Conservation (phyloP, 164 flowering plant genomes). For the Tinospora cordifolia region DNA sequence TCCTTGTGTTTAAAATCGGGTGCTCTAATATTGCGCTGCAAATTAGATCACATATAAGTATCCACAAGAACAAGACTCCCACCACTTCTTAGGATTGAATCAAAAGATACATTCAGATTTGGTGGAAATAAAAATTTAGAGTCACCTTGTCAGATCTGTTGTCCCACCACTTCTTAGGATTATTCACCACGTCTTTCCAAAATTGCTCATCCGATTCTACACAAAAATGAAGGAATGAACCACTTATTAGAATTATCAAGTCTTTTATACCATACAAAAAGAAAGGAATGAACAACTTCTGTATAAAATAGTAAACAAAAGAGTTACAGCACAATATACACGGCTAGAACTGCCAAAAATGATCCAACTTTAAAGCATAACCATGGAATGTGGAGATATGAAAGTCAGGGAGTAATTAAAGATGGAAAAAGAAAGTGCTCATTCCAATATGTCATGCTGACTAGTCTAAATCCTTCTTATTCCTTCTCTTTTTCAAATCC, state of each 20-base stretch:
- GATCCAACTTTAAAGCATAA: background rate
- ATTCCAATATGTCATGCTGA: too few relatives aligned
- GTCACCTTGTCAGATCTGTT: slow-evolving; percentile 50
- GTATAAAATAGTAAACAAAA: too few relatives aligned
- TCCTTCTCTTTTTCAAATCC: too few relatives aligned
- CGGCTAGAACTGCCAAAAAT: background rate
- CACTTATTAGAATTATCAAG: too few relatives aligned
- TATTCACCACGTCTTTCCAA: slow-evolving; percentile 62
- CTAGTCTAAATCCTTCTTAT: too few relatives aligned
- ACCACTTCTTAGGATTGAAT: background rate
- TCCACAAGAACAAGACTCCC: background rate
- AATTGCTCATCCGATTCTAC: slow-evolving; percentile 22
- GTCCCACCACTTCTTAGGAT: slow-evolving; percentile 72
- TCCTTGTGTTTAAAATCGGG: slow-evolving; percentile 70
- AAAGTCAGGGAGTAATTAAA: background rate
- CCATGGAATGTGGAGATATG: background rate
- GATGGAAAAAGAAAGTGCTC: background rate
- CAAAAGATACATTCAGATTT: background rate
- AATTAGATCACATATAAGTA: background rate
- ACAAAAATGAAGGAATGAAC: background rate
- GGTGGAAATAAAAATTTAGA: background rate
- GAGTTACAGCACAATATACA: background rate
- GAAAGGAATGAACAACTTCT: background rate
- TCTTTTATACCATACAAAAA: background rate
- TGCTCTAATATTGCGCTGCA: slow-evolving; percentile 19